Percentiles rank a stretch among this genome's conserved stretches.
These are phyloP conservation scores for Penicillium lividum DNA, from an alignment of 495 filamentous ascomycete species.

Conservation along the genomic window DNA sequence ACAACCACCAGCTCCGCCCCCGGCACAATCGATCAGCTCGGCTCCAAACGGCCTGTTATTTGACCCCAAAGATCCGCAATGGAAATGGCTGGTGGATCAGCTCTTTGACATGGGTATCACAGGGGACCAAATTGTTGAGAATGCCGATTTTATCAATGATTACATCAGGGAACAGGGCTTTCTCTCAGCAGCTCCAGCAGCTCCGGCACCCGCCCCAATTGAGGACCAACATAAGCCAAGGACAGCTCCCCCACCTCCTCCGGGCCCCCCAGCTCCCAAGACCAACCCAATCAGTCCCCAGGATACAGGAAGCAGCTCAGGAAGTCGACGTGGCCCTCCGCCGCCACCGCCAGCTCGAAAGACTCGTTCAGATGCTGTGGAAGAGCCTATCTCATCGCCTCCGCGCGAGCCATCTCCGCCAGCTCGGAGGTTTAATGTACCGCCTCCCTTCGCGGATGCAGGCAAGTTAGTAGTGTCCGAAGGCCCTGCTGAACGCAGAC, in stretches of 20 bases:
- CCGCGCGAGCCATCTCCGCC: slow-evolving; percentile 49
- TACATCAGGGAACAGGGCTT: slow-evolving; percentile 80
- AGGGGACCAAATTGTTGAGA: slow-evolving; percentile 87
- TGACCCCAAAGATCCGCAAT: slow-evolving; percentile 79
- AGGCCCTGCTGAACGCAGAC: slow-evolving; percentile 50
- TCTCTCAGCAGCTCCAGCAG: slow-evolving; percentile 41
- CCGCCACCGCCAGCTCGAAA: slow-evolving; percentile 83
- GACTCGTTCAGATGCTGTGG: slow-evolving; percentile 46
- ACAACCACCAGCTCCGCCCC: slow-evolving; percentile 5
- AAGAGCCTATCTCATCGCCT: slow-evolving; percentile 55
- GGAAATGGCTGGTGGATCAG: slow-evolving; percentile 82
- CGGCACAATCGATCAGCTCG: slow-evolving; percentile 22
- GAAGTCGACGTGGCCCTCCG: slow-evolving; percentile 70
- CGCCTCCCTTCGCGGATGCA: slow-evolving; percentile 82
- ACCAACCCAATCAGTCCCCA: slow-evolving; percentile 63
- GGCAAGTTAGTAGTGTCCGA: slow-evolving; percentile 71
- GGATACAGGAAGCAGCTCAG: slow-evolving; percentile 61
- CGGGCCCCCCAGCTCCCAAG: slow-evolving; percentile 56
- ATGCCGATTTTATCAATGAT: slow-evolving; percentile 91
- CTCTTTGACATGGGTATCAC: slow-evolving; percentile 84
- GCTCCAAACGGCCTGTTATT: slow-evolving; percentile 61
- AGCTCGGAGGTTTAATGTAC: slow-evolving; percentile 67
- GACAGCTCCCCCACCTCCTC: slow-evolving; percentile 44
- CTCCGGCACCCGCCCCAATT: slow-evolving; percentile 33
- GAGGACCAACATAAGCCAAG: slow-evolving; percentile 50